Base-by-base conservation (phyloP, 441 rosid species). In the Brassica balearica region DNA sequence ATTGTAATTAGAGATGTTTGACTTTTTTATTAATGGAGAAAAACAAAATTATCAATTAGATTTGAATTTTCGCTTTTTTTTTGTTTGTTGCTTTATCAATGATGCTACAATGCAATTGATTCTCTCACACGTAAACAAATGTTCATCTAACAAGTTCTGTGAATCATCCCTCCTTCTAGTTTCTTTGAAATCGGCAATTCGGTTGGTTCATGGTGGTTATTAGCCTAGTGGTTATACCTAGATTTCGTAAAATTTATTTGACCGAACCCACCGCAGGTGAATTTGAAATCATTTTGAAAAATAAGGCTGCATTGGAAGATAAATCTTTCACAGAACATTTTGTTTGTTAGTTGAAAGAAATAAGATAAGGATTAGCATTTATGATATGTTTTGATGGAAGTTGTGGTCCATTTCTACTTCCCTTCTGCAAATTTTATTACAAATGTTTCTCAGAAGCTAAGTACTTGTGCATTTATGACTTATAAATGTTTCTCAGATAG, bases 1-100 rank as follows among this genome's bases (percentile, higher is more conserved):
- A 68, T 43, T 67, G 79, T 75, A 67, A 68, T 75, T 75, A 75
- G 73, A 68, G 68, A 68, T 8, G 61, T 68, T 74, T 65, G 34
- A 64, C 36, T n/a, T 71, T 51, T 51, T 63, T 48, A 51, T 55
- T 12, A 2, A 68, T 53, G 75, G 71, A 74, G 48, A 55, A 74
- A 38, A 69, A 22, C 56, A 53, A 53, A 19, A 17, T 19, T 12
- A 63, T 74, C 74, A 65, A 43, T 0, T 79, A 41, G 68, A 41
- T 55, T 79, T 65, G 34, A n/a, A 60, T 22, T 77, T 2, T 51
- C 19, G 19, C 11, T n/a, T 6, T 2, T 20, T 17, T 17, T 58
- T 56, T 65, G 17, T 17, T 17, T 0, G 32, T 65, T 71, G 64
- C 56, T 17, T 25, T 3, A 76, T 70, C 25, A 56, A 55, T 36